Evolutionary conservation across 306 rosid species (phyloP).

Genomic region (Lagenaria siceraria): DNA sequence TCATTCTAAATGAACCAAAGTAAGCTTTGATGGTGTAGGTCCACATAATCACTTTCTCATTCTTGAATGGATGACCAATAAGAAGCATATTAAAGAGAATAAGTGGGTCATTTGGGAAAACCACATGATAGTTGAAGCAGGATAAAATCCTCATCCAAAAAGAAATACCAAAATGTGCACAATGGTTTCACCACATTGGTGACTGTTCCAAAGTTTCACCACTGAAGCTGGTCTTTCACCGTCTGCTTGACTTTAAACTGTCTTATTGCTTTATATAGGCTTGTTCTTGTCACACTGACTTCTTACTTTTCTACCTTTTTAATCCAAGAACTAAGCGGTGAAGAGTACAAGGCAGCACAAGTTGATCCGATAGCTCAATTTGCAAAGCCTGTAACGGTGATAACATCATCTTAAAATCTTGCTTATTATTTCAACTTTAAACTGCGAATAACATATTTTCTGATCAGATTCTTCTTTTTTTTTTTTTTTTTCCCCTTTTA

Average conservation of each 20-base stretch:
- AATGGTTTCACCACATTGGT: no score
- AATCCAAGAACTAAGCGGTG: slow-evolving; percentile 19
- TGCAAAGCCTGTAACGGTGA: slow-evolving; percentile 88
- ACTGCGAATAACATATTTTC: not conserved
- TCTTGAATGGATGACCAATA: no score
- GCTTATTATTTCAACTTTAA: slow-evolving; percentile 6
- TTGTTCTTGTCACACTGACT: not conserved
- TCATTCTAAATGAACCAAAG: no score
- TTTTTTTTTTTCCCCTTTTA: no score
- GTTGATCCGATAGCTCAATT: slow-evolving; percentile 91
- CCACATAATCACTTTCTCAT: no score
- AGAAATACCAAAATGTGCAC: no score
- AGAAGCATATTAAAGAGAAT: no score
- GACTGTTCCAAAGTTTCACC: no score
- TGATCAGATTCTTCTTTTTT: not conserved
- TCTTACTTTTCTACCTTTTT: not conserved
- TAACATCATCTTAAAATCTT: slow-evolving; percentile 9
- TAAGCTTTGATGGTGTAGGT: no score
- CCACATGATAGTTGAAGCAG: no score
- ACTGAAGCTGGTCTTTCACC: not conserved
- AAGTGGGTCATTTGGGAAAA: no score
- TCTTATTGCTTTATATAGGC: not conserved
- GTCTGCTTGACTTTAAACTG: not conserved
- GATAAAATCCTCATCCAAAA: no score
- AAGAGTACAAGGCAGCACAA: slow-evolving; percentile 64